These are phyloP conservation scores for Antitrichia curtipendula DNA, from an alignment of 225 moss, liverwort and hornwort genomes.

Conservation along the genomic window DNA sequence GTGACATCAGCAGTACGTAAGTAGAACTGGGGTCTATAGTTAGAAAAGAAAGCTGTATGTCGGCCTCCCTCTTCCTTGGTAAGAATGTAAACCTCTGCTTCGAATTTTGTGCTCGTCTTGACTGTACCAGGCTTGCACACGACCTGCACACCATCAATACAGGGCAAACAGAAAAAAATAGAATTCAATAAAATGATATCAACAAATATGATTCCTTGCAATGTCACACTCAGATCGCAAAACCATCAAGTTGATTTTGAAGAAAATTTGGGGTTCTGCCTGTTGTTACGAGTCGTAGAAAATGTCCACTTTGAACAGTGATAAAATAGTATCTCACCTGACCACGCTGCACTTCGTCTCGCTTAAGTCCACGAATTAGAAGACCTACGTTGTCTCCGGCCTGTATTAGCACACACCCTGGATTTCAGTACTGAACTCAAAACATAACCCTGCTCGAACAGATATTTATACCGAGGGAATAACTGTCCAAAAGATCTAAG, in stretches of 20 bases:
- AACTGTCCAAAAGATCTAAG: not conserved
- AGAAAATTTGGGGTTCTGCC: not conserved
- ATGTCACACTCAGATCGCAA: not conserved
- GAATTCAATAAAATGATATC: not conserved
- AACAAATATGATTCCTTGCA: not conserved
- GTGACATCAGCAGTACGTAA: slow-evolving; percentile 85
- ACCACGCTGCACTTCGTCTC: slow-evolving; percentile 88
- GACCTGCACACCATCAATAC: slow-evolving; percentile 15
- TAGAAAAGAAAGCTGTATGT: slow-evolving; percentile 92
- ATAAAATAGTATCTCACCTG: slow-evolving; percentile 33
- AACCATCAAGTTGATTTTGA: not conserved
- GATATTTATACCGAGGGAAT: not conserved
- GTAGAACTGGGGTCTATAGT: slow-evolving; percentile 95
- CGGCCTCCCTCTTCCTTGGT: slow-evolving; percentile 97
- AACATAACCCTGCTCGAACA: not conserved
- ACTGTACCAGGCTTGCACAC: slow-evolving; percentile 82
- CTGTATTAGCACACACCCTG: not conserved
- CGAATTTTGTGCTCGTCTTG: slow-evolving; percentile 70
- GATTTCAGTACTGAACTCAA: not conserved
- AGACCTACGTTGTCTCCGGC: slow-evolving; percentile 93
- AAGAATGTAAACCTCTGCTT: slow-evolving; percentile 78
- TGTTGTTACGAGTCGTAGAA: not conserved
- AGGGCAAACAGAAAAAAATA: not conserved
- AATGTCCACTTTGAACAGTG: not conserved
- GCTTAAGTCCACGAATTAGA: slow-evolving; percentile 80